Base-by-base conservation (phyloP, 2,329 filamentous ascomycete genomes). In the Lecanicillium sp. region DNA sequence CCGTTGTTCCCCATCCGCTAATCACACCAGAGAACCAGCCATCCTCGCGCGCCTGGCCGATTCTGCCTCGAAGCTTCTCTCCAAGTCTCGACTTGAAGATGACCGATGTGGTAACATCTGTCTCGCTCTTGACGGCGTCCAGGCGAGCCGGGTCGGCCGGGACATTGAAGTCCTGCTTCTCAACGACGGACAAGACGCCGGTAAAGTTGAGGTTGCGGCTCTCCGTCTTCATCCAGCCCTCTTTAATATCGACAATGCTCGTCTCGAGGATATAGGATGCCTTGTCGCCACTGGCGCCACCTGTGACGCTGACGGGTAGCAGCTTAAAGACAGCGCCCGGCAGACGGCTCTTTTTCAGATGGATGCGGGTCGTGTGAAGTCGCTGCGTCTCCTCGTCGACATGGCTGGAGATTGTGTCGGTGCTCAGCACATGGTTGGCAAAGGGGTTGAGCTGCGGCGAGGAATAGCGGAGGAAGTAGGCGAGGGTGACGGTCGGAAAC, bases 401-500 rank as follows among this genome's bases (percentile, higher is more conserved):
- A 59, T 74, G 69, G 47, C 79, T 82, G 35, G 78, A 77, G 58
- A 92, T 86, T 52, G 84, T 87, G 61, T 92, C 86, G 60, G 84
- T 88, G 55, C 83, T 87, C 51, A 88, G 69, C 38, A 92, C 86
- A 65, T 92, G 86, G 46, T 76, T 79, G 48, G 81, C 81, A 66
- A 90, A 89, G 6, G 86, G 86, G 55, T 90, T 92, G 48, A 76
- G 65, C 48, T 76, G 68, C 20, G 74, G 72, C 5, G 73, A 77
- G 43, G 84, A 87, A 64, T 92, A 92, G 48, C 86, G 84, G 36
- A 92, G 81, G 65, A 90, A 92, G 72, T 87, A 92, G 65, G 86
- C 86, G 60, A 92, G 81, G 35, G 85, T 87, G 45, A 92, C 86
- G 58, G 85, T 85, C 45, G 84, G 80, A 66, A 90, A 90, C 35